Evolutionary conservation across 2,329 filamentous ascomycete species (phyloP).

Genomic region (Ophiognomonia clavigignenti-juglandacearum): DNA sequence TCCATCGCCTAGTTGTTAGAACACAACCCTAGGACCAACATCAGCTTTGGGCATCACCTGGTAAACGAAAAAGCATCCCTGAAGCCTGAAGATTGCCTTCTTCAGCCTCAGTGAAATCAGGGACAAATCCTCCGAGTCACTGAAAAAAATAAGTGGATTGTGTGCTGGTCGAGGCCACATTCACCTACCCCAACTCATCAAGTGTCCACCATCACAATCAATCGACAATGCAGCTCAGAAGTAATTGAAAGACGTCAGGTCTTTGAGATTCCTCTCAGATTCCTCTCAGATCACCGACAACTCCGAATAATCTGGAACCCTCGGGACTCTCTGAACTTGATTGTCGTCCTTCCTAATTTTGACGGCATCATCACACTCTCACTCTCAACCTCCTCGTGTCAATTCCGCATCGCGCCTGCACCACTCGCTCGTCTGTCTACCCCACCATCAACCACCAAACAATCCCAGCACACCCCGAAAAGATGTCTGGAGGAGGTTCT

Average conservation of each 20-base stretch:
- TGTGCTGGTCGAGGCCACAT: background rate
- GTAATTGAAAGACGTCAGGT: constrained; percentile 16
- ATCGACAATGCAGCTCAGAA: constrained; percentile 17
- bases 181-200: background rate
- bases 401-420: no score
- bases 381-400: no score
- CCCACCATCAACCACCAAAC: background rate
- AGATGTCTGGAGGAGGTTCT: constrained; percentile 15
- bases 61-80: no score
- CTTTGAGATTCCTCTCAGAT: constrained; percentile 17
- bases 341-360: background rate
- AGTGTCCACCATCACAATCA: constrained; percentile 4
- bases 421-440: no score
- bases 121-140: background rate
- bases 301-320: constrained; percentile 1
- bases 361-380: constrained; percentile 1
- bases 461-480: background rate
- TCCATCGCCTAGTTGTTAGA: no score
- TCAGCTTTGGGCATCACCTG: no score
- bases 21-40: no score
- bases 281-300: constrained; percentile 7
- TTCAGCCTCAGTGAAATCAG: background rate
- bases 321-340: background rate
- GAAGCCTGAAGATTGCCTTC: no score
- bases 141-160: background rate